Base-by-base conservation (phyloP, 164 flowering plant species). In the Tinospora cordifolia region DNA sequence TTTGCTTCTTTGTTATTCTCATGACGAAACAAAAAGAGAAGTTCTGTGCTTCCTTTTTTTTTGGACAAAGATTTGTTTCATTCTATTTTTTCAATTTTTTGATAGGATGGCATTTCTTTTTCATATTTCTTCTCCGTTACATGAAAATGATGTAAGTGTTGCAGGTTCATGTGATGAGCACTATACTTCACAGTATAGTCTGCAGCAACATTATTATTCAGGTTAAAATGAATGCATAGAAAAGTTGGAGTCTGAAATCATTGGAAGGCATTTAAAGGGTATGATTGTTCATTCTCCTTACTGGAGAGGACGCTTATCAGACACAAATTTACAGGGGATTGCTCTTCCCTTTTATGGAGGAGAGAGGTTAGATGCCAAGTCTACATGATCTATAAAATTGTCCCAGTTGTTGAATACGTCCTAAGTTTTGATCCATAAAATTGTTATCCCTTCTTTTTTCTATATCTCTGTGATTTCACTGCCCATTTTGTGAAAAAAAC, bases 71-170 rank as follows among this genome's bases (percentile, higher is more conserved):
- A 8, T 27, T 63, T 27, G n/a, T n/a, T n/a, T n/a, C n/a, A n/a
- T n/a, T n/a, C n/a, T n/a, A n/a, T n/a, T n/a, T n/a, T n/a, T n/a
- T n/a, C n/a, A n/a, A n/a, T n/a, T 63, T 27, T 27, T 36, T 27
- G 15, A 19, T 8, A 40, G 19, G 22, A 13, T 44, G 12, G 12
- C 47, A 5, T 44, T 11, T 11, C 2, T 44, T 44, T 44, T 3
- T 41, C 46, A 41, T 8, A 41, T 8, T 0, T 41, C 11, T 75
- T 13, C 10, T 34, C 69, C 69, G 74, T 69, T 59, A 46, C 68
- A 36, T 44, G 87, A 83, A 70, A 89, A 88, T 72, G 90, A 86
- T 9, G 65, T 58, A 13, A 81, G 79, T 69, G 58, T 71, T 67
- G 65, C 72, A n/a, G 78, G 88, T 67, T 81, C 85, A 67, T 71